Conservation (phyloP, 768 basidiomycete species). For the Paxillus involutus region DNA sequence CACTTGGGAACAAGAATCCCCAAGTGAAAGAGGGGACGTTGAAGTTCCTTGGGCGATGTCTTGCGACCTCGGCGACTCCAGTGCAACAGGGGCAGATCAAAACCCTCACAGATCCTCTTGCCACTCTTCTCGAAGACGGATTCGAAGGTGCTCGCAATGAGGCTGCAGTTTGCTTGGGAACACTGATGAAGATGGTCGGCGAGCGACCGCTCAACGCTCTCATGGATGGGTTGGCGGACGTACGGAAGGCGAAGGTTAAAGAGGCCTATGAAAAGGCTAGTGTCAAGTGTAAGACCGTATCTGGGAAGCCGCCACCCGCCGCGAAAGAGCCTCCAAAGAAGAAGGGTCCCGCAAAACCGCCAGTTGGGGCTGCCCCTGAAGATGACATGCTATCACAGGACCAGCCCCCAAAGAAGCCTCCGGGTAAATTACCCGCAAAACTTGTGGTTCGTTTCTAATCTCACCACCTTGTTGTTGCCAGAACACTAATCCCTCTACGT, state of each 20-base stretch:
- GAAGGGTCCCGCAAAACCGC: slow-evolving; percentile 34
- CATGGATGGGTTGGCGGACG: slow-evolving; percentile 82
- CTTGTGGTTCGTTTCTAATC: slow-evolving; percentile 33
- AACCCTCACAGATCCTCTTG: slow-evolving; percentile 73
- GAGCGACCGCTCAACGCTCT: slow-evolving; percentile 87
- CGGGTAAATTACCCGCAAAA: slow-evolving; percentile 52
- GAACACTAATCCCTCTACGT: slow-evolving; percentile 1
- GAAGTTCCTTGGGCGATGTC: slow-evolving; percentile 80
- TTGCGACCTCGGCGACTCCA: slow-evolving; percentile 67
- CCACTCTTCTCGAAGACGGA: slow-evolving; percentile 79
- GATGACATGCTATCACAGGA: slow-evolving; percentile 26
- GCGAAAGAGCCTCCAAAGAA: slow-evolving; percentile 38
- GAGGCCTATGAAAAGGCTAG: slow-evolving; percentile 90
- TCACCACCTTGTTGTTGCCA: neutral
- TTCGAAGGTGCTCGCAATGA: slow-evolving; percentile 87
- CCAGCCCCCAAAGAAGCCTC: slow-evolving; percentile 40
- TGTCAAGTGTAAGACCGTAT: slow-evolving; percentile 83
- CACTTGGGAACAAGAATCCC: slow-evolving; percentile 88
- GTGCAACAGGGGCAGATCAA: slow-evolving; percentile 79
- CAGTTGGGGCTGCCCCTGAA: slow-evolving; percentile 11
- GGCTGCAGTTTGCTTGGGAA: slow-evolving; percentile 86
- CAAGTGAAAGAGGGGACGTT: slow-evolving; percentile 94
- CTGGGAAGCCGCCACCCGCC: slow-evolving; percentile 35
- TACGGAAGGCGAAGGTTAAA: slow-evolving; percentile 89
- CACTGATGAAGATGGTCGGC: slow-evolving; percentile 95